Evolutionary conservation across 228 moss, liverwort and hornwort genomes (phyloP).

Genomic region (Sphagnum magellanicum): DNA sequence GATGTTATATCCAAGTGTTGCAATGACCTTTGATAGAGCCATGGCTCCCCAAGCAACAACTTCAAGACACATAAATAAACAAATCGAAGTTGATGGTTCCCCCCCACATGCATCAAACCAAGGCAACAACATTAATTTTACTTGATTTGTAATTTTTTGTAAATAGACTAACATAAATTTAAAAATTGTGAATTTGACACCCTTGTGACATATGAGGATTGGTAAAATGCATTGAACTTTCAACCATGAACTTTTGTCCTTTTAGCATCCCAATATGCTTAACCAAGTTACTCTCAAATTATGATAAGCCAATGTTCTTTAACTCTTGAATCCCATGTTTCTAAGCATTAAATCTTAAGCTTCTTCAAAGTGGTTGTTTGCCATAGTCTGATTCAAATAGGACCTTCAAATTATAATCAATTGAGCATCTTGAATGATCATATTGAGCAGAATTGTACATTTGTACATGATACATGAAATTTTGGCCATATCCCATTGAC

Average conservation of each 20-base stretch:
- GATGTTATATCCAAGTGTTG: neutral
- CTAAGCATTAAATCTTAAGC: neutral
- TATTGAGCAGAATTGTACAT: neutral
- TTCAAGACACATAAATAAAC: neutral
- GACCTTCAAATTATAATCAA: neutral
- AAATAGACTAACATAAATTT: neutral
- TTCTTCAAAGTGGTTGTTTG: neutral
- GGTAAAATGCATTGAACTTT: neutral
- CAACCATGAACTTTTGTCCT: neutral
- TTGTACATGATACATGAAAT: neutral
- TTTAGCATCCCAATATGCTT: neutral
- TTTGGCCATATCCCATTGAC: neutral
- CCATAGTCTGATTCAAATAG: neutral
- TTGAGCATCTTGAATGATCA: neutral
- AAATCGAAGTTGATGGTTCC: neutral
- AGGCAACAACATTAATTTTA: no score
- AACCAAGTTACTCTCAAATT: neutral
- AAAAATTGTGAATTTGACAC: neutral
- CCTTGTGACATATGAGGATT: neutral
- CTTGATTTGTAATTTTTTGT: neutral
- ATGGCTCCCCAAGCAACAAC: neutral
- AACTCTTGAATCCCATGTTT: neutral
- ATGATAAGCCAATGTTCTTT: neutral
- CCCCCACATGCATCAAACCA: neutral
- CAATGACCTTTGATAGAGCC: no score